Evolutionary conservation across 2,329 filamentous ascomycete species (phyloP), one percentile per base, ranked within the genome.

Genomic region (Xylaria polymorpha): DNA sequence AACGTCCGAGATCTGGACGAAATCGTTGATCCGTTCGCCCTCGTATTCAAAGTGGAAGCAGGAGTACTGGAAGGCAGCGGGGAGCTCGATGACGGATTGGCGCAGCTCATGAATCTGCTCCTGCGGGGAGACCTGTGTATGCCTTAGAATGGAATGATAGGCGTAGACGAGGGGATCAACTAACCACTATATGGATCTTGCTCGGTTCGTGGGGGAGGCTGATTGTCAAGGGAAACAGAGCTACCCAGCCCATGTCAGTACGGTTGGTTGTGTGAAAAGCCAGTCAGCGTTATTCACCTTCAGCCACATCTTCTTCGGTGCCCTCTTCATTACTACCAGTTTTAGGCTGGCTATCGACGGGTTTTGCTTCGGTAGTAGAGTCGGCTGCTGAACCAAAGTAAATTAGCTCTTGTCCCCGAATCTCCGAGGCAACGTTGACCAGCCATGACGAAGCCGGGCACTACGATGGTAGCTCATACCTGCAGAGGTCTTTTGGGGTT

Each of bases 51-150:
- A 90, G 83, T 99, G 96, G 85, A 99, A 99, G 86, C 96, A 99
- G 62, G 96, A 97, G 85, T 98, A 98, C 82, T 97, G 94, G 83
- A 98, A 96, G 61, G 95, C 97, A 69, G 91, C 87, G 5, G 96
- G 96, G 59, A 94, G 87, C 82, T 99, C 96, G 83, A 98, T 94
- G 79, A 99, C 92, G 71, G 94, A 95, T 83, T 98, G 96, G 74
- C 96, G 93, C 76, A 99, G 91, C 85, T 99, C 96, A 82, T 98
- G 96, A 70, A 98, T 91, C 81, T 98, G 95, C 83, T 99, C 97
- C 85, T 97, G 92, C 73, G 91, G 91, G 50, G 94, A 95, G 66
- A 97, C 92, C 92, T 96, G 69, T 65, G 65, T 8, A 66, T 65
- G 63, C 67, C 60, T 77, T 77, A 75, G 74, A 32, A 53, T 58